Conservation (phyloP, 2,329 filamentous ascomycete genomes). For the Diaporthe australafricana region DNA sequence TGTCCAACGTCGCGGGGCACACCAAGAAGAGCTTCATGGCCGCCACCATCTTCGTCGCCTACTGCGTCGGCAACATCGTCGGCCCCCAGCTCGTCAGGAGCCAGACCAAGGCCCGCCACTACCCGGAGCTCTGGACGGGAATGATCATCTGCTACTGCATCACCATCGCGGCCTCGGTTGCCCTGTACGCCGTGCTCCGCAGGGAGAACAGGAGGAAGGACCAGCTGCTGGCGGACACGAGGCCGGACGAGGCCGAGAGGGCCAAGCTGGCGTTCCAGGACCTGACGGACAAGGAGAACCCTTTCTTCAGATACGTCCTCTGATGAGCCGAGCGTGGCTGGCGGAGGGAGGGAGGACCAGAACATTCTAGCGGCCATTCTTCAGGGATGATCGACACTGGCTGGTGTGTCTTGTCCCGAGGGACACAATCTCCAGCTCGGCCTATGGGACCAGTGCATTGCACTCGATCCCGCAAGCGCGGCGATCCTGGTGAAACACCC, state of each 20-base stretch:
- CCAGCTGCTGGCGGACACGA: conserved; percentile 54
- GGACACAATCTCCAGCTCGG: conserved; percentile 7
- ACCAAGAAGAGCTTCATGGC: conserved; percentile 85
- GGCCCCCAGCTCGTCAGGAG: conserved; percentile 78
- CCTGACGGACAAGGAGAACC: conserved; percentile 75
- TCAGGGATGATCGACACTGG: conserved; percentile 8
- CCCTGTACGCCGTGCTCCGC: conserved; percentile 69
- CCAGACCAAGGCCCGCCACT: conserved; percentile 62
- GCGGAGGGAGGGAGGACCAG: background rate
- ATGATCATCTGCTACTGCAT: conserved; percentile 66
- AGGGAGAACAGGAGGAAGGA: conserved; percentile 61
- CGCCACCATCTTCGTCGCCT: conserved; percentile 78
- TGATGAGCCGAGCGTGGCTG: conserved; percentile 46
- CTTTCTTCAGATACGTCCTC: conserved; percentile 72
- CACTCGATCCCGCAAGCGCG: background rate
- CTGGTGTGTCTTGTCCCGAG: conserved; percentile 17
- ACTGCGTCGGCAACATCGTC: conserved; percentile 81
- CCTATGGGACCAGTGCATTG: conserved; percentile 9
- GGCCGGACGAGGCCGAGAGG: conserved; percentile 69
- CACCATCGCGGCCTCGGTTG: conserved; percentile 67
- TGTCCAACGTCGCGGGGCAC: conserved; percentile 78
- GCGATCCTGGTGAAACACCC: conserved; percentile 8
- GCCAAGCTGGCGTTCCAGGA: conserved; percentile 75
- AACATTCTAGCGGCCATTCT: conserved; percentile 23
- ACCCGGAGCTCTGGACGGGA: conserved; percentile 59